phyloP scores from a whole-genome alignment of 2,329 filamentous ascomycete species.

The Xylariaceae sp. region DNA sequence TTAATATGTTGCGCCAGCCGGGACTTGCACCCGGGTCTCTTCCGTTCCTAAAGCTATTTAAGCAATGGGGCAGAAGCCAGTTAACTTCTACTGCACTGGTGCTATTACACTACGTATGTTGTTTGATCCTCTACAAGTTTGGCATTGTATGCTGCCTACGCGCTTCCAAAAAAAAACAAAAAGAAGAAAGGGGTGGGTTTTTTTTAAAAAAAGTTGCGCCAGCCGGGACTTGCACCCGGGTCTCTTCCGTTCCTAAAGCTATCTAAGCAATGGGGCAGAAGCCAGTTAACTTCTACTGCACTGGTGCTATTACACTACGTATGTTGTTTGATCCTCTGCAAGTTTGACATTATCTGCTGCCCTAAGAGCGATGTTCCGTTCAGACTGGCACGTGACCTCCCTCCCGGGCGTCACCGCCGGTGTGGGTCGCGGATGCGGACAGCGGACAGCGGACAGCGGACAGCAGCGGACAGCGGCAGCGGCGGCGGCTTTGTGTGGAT shows the following conservation, averaged over 20 bases:
- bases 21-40: constrained; percentile 32
- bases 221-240: constrained; percentile 32
- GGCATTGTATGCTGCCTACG: too few relatives aligned
- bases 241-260: constrained; percentile 22
- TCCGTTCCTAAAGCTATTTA: constrained; percentile 13
- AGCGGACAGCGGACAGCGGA: too few relatives aligned
- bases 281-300: constrained; percentile 30
- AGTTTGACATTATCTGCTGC: neutral
- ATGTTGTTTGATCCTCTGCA: neutral
- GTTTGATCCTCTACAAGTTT: neutral
- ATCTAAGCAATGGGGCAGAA: constrained; percentile 21
- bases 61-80: constrained; percentile 25
- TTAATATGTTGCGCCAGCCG: constrained; percentile 23
- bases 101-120: neutral
- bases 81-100: constrained; percentile 30
- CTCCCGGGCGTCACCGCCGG: too few relatives aligned
- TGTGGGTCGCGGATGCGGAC: too few relatives aligned
- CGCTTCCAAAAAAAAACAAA: neutral
- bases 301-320: constrained; percentile 7
- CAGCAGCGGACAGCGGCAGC: too few relatives aligned
- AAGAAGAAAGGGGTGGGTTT: neutral
- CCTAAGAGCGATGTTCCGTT: too few relatives aligned
- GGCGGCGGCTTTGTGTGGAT: too few relatives aligned
- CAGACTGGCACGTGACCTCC: too few relatives aligned
- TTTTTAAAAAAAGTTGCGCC: constrained; percentile 18